These are phyloP conservation scores for Rasamsonia emersonii DNA, from an alignment of 2,329 filamentous ascomycete genomes.

Conservation along the genomic window DNA sequence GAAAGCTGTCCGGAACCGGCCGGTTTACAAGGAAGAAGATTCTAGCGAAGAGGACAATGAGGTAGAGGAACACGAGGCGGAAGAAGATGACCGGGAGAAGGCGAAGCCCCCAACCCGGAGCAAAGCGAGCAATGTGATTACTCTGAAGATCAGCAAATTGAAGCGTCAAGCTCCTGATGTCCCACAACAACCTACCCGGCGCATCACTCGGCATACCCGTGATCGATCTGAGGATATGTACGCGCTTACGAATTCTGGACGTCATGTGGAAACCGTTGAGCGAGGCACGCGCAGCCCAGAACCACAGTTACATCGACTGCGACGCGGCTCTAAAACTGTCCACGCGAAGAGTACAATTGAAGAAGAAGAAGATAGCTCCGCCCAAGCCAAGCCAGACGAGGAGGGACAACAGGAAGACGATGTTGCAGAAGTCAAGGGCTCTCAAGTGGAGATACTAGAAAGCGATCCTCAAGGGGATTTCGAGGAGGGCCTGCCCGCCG, in stretches of 20 bases:
- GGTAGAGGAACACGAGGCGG: slow-evolving; percentile 26
- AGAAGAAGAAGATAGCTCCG: slow-evolving; percentile 19
- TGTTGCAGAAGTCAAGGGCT: slow-evolving; percentile 27
- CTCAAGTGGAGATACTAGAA: slow-evolving; percentile 35
- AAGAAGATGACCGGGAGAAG: slow-evolving; percentile 10
- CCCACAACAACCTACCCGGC: slow-evolving; percentile 28
- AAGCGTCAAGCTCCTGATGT: slow-evolving; percentile 19
- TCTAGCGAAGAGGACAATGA: slow-evolving; percentile 35
- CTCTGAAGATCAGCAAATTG: slow-evolving; percentile 21
- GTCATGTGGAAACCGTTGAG: slow-evolving; percentile 46
- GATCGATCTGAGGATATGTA: slow-evolving; percentile 49
- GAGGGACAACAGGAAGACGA: slow-evolving; percentile 47
- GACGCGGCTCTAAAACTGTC: slow-evolving; percentile 23
- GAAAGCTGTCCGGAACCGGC: slow-evolving; percentile 45
- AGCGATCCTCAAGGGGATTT: slow-evolving; percentile 29
- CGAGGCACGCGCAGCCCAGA: slow-evolving; percentile 47
- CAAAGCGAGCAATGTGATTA: slow-evolving; percentile 19
- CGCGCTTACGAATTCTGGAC: slow-evolving; percentile 51
- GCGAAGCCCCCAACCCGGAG: slow-evolving; percentile 11
- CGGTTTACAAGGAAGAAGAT: slow-evolving; percentile 50
- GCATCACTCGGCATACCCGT: slow-evolving; percentile 52
- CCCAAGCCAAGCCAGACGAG: slow-evolving; percentile 26
- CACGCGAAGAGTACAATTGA: slow-evolving; percentile 34
- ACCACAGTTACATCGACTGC: slow-evolving; percentile 14
- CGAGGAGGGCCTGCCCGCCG: slow-evolving; percentile 22